Conservation (phyloP, 768 basidiomycete genomes). For the Lactarius tabidus region DNA sequence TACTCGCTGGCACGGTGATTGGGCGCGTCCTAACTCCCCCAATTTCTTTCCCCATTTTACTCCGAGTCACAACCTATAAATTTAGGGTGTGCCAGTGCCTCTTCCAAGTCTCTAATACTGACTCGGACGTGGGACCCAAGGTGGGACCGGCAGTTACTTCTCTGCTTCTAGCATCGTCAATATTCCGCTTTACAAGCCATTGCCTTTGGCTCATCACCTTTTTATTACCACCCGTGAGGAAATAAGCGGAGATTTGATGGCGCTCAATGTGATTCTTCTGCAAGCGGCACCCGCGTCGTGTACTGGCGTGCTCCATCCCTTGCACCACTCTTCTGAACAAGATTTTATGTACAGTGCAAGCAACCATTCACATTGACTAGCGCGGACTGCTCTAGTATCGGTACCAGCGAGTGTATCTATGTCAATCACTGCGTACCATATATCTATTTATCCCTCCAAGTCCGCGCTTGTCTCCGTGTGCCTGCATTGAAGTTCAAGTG, state of each 20-base stretch:
- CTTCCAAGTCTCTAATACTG: conserved; percentile 28
- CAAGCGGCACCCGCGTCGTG: neutral
- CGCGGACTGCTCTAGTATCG: too few relatives aligned
- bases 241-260: neutral
- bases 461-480: neutral
- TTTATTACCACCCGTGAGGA: too few relatives aligned
- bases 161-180: neutral
- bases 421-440: neutral
- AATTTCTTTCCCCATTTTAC: neutral
- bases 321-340: neutral
- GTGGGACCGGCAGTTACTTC: neutral
- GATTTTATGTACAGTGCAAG: conserved; percentile 8
- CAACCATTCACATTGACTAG: too few relatives aligned
- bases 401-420: conserved; percentile 3
- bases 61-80: neutral
- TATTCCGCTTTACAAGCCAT: neutral
- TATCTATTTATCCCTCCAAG: too few relatives aligned
- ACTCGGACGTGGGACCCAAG: neutral
- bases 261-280: conserved; percentile 17
- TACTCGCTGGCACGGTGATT: too few relatives aligned
- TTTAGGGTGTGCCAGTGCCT: conserved; percentile 26
- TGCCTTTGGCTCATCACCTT: neutral
- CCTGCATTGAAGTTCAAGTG: too few relatives aligned
- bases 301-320: too few relatives aligned
- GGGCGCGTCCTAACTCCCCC: conserved; percentile 13